Conservation (phyloP, 2,329 filamentous ascomycete genomes). For the Claviceps purpurea region DNA sequence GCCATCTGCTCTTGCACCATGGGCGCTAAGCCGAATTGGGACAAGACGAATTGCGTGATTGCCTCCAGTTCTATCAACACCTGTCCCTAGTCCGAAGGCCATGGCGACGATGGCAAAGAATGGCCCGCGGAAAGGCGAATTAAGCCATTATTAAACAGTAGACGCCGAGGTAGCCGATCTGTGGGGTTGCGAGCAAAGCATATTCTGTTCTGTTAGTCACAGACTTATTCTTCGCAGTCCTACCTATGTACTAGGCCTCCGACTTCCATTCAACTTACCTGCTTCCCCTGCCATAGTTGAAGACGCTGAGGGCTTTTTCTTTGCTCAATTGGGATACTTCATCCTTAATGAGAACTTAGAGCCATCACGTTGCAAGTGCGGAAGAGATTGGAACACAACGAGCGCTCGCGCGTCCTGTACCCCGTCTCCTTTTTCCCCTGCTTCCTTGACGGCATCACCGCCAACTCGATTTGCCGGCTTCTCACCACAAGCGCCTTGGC, state of each 20-base stretch:
- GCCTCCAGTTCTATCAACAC: slow-evolving; percentile 22
- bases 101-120: slow-evolving; percentile 3
- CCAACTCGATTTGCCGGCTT: neutral
- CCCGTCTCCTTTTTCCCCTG: neutral
- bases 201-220: neutral
- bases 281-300: neutral
- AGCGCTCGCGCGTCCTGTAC: neutral
- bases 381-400: neutral
- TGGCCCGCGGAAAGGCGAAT: neutral
- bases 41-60: slow-evolving; percentile 27
- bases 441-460: neutral
- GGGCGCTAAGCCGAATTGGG: slow-evolving; percentile 18
- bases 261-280: neutral
- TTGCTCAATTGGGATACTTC: neutral
- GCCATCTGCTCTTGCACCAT: slow-evolving; percentile 14
- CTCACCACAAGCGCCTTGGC: neutral
- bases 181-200: neutral
- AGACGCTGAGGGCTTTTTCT: neutral
- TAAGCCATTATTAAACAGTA: neutral
- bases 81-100: slow-evolving; percentile 8
- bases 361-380: neutral
- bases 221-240: neutral
- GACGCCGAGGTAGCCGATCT: neutral
- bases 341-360: neutral
- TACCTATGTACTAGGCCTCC: neutral